Evolutionary conservation across 2,329 filamentous ascomycete species (phyloP).

Genomic region (Tolypocladium paradoxum): DNA sequence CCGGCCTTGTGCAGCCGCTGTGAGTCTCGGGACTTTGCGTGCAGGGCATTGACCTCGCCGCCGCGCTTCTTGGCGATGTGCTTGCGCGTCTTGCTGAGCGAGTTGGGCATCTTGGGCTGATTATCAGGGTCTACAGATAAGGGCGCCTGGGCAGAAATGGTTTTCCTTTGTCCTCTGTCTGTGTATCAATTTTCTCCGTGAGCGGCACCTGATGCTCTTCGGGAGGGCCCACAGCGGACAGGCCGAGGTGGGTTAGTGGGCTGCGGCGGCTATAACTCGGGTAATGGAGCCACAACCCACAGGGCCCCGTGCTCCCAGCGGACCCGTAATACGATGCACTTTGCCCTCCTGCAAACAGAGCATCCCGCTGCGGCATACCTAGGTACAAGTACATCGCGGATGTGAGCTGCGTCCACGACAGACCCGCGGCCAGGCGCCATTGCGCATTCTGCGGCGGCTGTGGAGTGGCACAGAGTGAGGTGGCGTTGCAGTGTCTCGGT

Average conservation of each 20-base stretch:
- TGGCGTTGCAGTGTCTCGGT: neutral
- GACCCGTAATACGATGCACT: too few species aligned
- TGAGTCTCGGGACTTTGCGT: conserved; percentile 83
- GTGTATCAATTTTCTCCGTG: neutral
- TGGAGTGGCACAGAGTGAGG: neutral
- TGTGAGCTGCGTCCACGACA: too few species aligned
- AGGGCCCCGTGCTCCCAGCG: too few species aligned
- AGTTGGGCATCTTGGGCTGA: conserved; percentile 56
- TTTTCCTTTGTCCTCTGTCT: neutral
- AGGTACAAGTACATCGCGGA: too few species aligned
- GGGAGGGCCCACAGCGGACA: neutral
- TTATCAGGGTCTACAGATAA: too few species aligned
- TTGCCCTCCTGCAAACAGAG: too few species aligned
- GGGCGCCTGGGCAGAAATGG: too few species aligned
- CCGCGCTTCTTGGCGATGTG: conserved; percentile 81
- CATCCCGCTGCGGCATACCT: too few species aligned
- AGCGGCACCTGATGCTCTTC: neutral
- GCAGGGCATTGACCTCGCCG: conserved; percentile 61
- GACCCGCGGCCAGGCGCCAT: neutral
- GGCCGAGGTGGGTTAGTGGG: neutral
- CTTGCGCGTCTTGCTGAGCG: conserved; percentile 76
- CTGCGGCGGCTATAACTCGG: neutral
- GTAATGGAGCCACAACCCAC: too few species aligned
- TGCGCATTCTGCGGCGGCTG: neutral
- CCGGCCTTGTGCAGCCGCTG: conserved; percentile 69